These are phyloP conservation scores for Piper betle DNA, from an alignment of 164 flowering plant species.

Conservation along the genomic window DNA sequence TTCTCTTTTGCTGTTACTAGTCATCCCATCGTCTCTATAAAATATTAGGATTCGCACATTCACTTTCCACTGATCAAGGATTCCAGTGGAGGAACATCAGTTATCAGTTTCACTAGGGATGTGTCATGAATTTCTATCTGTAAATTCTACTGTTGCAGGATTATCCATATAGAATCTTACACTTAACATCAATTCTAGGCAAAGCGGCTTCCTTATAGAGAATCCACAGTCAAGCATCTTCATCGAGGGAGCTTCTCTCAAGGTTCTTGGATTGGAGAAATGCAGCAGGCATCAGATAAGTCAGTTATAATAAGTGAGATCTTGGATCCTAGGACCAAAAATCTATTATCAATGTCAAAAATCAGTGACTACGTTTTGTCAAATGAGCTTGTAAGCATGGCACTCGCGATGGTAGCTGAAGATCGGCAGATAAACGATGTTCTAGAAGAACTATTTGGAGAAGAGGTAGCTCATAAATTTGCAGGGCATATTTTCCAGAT, in stretches of 20 bases:
- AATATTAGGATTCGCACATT: too few relatives aligned
- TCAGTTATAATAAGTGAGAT: conserved; percentile 82
- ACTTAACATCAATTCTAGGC: conserved; percentile 28
- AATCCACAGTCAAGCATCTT: conserved; percentile 22
- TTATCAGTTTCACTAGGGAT: too few relatives aligned
- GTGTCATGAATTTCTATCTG: too few relatives aligned
- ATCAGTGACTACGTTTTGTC: conserved; percentile 82
- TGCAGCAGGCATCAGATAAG: conserved; percentile 81
- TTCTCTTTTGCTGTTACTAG: too few relatives aligned
- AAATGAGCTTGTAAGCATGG: conserved; percentile 90
- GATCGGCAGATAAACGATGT: conserved; percentile 76
- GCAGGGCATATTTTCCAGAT: background rate
- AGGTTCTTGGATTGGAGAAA: conserved; percentile 81
- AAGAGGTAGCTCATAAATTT: conserved; percentile 37
- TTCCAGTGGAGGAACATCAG: too few relatives aligned
- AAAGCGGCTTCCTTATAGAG: conserved; percentile 62
- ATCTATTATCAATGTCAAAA: conserved; percentile 68
- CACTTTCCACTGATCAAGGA: too few relatives aligned
- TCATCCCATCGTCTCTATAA: too few relatives aligned
- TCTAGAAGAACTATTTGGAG: conserved; percentile 75
- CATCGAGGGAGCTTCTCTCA: conserved; percentile 47
- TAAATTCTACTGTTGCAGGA: too few relatives aligned
- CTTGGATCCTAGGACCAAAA: conserved; percentile 77
- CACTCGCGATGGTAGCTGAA: conserved; percentile 83
- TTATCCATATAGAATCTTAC: background rate